Evolutionary conservation across 257 asterid species (phyloP).

Genomic region (Capsicum chinense): DNA sequence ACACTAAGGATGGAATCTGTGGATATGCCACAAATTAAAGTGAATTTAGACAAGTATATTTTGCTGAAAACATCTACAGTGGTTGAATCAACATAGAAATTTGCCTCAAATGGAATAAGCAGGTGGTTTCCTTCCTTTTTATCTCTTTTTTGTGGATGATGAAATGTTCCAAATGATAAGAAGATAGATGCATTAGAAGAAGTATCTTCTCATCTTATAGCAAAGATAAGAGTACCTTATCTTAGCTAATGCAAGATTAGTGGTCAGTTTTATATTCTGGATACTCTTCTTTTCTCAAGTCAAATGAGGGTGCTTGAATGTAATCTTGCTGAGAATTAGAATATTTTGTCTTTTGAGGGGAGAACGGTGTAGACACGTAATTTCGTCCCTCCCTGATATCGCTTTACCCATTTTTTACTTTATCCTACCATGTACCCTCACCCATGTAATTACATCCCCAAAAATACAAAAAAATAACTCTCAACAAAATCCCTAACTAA

Average conservation of each 20-base stretch:
- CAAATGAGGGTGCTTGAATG: neutral
- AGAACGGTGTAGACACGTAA: too few relatives aligned
- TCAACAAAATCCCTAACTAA: too few relatives aligned
- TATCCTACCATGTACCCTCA: too few relatives aligned
- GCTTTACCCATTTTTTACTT: too few relatives aligned
- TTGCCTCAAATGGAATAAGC: conserved; percentile 8
- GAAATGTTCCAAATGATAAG: conserved; percentile 28
- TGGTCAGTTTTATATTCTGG: conserved; percentile 18
- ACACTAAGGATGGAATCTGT: neutral
- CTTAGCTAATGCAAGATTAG: conserved; percentile 18
- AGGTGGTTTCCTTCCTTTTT: neutral
- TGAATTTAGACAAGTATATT: neutral
- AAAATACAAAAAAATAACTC: too few relatives aligned
- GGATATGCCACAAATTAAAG: conserved; percentile 19
- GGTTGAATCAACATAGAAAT: neutral
- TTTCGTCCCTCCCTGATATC: too few relatives aligned
- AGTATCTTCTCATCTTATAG: conserved; percentile 23
- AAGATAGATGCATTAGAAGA: conserved; percentile 7
- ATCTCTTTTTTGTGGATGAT: neutral
- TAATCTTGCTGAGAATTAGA: neutral
- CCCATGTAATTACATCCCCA: too few relatives aligned
- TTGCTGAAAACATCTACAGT: neutral
- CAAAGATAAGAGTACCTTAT: conserved; percentile 23
- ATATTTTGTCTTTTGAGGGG: neutral
- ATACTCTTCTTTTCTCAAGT: conserved; percentile 13